Conservation (phyloP, 345 rosid species). For the Pistacia vera region DNA sequence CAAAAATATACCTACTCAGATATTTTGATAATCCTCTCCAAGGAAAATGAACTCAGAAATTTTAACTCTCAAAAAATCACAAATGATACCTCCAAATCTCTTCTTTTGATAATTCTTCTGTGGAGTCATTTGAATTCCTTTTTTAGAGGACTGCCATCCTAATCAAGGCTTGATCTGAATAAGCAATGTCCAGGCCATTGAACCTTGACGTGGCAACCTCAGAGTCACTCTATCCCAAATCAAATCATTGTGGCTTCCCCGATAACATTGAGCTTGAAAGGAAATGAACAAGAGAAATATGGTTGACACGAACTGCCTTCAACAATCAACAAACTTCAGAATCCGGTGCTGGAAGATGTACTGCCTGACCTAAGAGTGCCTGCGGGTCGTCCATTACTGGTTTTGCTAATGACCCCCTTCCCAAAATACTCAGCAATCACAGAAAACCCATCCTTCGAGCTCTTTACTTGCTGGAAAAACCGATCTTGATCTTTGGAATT, state of each 20-base stretch:
- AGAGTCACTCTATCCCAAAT: background rate
- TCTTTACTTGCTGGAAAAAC: slow-evolving; percentile 88
- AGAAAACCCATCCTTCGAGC: slow-evolving; percentile 94
- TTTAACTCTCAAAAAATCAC: background rate
- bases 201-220: background rate
- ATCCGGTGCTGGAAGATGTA: slow-evolving; percentile 38
- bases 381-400: slow-evolving; percentile 44
- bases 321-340: slow-evolving; percentile 27
- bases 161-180: slow-evolving; percentile 7
- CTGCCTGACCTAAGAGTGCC: slow-evolving; percentile 34
- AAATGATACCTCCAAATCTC: background rate
- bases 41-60: slow-evolving; percentile 1
- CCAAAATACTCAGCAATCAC: slow-evolving; percentile 98
- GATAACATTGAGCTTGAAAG: slow-evolving; percentile 5
- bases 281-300: background rate
- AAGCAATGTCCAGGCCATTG: slow-evolving; percentile 4
- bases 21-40: background rate
- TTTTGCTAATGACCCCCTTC: slow-evolving; percentile 91
- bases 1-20: background rate
- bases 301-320: background rate
- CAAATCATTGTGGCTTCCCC: background rate
- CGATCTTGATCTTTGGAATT: slow-evolving; percentile 83
- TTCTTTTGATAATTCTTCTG: background rate
- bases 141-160: slow-evolving; percentile 5
- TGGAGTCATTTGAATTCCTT: background rate